Percentiles rank a stretch among this genome's conserved stretches.
phyloP scores from a whole-genome alignment of 768 basidiomycete species.

The Porphyrellus cyaneotinctus region DNA sequence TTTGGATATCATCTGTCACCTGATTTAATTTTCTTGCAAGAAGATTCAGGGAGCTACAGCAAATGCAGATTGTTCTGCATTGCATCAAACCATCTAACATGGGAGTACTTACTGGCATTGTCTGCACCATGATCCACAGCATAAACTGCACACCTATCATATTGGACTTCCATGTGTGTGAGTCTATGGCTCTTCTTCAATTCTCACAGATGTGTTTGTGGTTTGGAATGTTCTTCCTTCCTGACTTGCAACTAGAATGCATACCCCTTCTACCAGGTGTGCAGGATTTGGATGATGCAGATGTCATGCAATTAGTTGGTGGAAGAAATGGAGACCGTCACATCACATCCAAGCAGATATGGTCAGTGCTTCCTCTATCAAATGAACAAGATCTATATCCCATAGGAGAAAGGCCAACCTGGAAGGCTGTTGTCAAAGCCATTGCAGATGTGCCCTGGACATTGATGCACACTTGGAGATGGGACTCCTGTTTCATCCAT shows the following conservation, averaged over 20 bases:
- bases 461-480: not conserved
- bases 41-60: not conserved
- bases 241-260: not conserved
- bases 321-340: not conserved
- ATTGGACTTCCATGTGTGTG: not conserved
- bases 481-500: not conserved
- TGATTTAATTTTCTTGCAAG: not conserved
- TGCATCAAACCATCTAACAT: conserved; percentile 6
- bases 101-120: conserved; percentile 4
- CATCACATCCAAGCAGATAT: not conserved
- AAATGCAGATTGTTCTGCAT: not conserved
- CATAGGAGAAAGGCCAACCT: not conserved
- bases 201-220: not conserved
- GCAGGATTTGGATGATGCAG: conserved; percentile 1
- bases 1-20: conserved; percentile 1
- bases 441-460: not conserved
- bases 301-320: not conserved
- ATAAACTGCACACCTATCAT: not conserved
- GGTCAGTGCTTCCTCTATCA: not conserved
- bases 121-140: conserved; percentile 3
- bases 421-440: not conserved
- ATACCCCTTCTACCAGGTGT: not conserved
- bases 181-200: not conserved
- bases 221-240: not conserved
- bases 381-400: not conserved